phyloP scores from a whole-genome alignment of 805 yeast species.

The Suhomyces kilbournensis region DNA sequence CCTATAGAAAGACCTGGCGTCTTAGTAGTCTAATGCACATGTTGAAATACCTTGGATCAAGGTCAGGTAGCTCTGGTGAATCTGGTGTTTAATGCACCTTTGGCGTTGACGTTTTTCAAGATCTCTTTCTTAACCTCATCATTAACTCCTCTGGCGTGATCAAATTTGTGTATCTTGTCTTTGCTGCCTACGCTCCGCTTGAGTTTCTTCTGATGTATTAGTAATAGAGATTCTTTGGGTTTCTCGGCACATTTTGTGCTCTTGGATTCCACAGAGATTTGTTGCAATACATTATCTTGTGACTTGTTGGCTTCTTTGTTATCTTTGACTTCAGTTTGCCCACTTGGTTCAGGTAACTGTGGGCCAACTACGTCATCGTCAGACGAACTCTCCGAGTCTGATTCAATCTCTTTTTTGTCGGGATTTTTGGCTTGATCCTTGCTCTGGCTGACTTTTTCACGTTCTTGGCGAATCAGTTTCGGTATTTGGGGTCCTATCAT shows the following conservation, averaged over 20 bases:
- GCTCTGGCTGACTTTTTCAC: neutral
- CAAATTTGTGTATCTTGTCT: conserved; percentile 7
- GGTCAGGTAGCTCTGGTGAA: conserved; percentile 6
- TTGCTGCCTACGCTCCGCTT: neutral
- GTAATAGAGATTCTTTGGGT: neutral
- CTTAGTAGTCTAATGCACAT: neutral
- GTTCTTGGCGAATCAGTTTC: neutral
- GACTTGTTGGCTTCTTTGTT: neutral
- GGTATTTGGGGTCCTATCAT: conserved; percentile 5
- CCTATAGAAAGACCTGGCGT: neutral
- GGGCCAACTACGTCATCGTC: conserved; percentile 4
- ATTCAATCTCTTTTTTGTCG: neutral
- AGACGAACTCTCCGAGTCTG: neutral
- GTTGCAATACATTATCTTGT: neutral
- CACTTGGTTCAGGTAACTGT: neutral
- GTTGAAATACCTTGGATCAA: neutral
- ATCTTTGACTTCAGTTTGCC: neutral
- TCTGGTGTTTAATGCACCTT: conserved; percentile 8
- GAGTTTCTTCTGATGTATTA: conserved; percentile 2
- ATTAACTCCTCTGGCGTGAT: conserved; percentile 6
- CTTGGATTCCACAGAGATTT: neutral
- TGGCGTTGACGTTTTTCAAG: conserved; percentile 5
- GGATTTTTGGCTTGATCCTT: neutral
- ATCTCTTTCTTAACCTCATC: conserved; percentile 11
- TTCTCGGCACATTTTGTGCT: neutral